Percentiles rank a stretch among this genome's conserved stretches.
phyloP scores from a whole-genome alignment of 441 rosid species.

The Gossypium schwendimanii region DNA sequence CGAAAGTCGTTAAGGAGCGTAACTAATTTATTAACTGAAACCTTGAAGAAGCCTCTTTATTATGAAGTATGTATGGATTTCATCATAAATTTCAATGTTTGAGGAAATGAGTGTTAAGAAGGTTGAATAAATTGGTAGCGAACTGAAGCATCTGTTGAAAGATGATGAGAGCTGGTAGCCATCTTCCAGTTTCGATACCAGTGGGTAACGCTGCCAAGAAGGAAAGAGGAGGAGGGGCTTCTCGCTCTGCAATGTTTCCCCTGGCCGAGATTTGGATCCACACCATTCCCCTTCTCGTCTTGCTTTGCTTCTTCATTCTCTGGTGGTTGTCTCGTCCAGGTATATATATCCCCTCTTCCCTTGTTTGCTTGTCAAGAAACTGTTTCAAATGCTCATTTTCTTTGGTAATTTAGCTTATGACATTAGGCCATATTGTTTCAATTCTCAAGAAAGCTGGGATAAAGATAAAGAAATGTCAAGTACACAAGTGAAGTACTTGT shows the following conservation, averaged over 20 bases:
- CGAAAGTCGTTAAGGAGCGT: too few relatives aligned
- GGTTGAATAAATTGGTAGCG: neutral
- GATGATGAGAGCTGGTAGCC: slow-evolving; percentile 21
- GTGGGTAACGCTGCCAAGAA: slow-evolving; percentile 11
- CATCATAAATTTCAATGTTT: neutral
- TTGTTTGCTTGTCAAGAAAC: slow-evolving; percentile 3
- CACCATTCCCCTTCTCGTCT: slow-evolving; percentile 38
- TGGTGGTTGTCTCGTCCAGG: slow-evolving; percentile 68
- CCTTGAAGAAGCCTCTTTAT: too few relatives aligned
- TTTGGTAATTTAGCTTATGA: neutral
- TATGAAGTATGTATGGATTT: too few relatives aligned
- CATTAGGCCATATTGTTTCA: too few relatives aligned
- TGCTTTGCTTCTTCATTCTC: slow-evolving; percentile 47
- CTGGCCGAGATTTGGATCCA: slow-evolving; percentile 36
- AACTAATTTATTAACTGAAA: too few relatives aligned
- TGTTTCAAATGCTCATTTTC: neutral
- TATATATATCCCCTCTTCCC: slow-evolving; percentile 5
- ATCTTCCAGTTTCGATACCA: slow-evolving; percentile 33
- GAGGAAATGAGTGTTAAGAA: neutral
- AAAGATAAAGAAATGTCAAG: neutral
- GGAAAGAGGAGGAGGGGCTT: slow-evolving; percentile 12
- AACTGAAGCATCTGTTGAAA: neutral
- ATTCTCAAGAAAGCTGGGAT: neutral
- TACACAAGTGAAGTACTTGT: neutral
- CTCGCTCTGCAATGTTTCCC: slow-evolving; percentile 18